A percentile compares a stretch with the other conserved stretches of the same genome.
phyloP scores from a whole-genome alignment of 2,329 filamentous ascomycete genomes.

The Nothophaeocryptopus gaeumannii region DNA sequence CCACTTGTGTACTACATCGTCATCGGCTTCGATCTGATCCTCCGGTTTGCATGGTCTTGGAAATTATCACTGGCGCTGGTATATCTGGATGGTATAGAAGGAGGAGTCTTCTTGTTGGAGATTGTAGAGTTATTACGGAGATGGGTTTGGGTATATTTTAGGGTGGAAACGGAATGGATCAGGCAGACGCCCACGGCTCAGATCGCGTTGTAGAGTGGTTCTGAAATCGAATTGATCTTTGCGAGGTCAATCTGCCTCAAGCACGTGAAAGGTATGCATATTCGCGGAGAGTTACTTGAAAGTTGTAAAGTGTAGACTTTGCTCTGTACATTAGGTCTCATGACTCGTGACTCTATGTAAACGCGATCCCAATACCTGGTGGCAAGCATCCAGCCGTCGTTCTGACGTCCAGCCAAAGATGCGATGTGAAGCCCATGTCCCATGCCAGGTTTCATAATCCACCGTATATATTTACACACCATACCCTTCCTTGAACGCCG shows the following conservation, averaged over 20 bases:
- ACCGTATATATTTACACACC: conserved; percentile 3
- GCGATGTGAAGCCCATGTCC: conserved; percentile 1
- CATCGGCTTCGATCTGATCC: conserved; percentile 71
- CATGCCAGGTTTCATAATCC: background rate
- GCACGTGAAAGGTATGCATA: too few relatives aligned
- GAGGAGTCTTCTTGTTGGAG: conserved; percentile 83
- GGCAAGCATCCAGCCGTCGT: conserved; percentile 2
- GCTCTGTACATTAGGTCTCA: conserved; percentile 11
- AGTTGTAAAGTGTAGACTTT: too few relatives aligned
- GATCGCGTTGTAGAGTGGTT: too few relatives aligned
- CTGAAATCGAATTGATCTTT: too few relatives aligned
- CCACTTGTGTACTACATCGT: conserved; percentile 78
- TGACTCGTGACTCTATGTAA: conserved; percentile 10
- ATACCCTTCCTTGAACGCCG: conserved; percentile 7
- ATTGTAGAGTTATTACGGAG: conserved; percentile 80
- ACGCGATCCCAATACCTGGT: background rate
- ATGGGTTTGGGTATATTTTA: conserved; percentile 97
- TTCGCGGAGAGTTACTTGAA: too few relatives aligned
- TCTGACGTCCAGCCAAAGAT: conserved; percentile 1
- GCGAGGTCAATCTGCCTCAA: too few relatives aligned
- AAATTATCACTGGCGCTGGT: conserved; percentile 81
- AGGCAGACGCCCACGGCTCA: conserved; percentile 9
- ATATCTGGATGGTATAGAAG: conserved; percentile 81
- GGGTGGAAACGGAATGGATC: conserved; percentile 89
- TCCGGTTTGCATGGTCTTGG: conserved; percentile 87